Conservation (phyloP, 192 early-diverging fungal species). For the Entophlyctis luteolus region DNA sequence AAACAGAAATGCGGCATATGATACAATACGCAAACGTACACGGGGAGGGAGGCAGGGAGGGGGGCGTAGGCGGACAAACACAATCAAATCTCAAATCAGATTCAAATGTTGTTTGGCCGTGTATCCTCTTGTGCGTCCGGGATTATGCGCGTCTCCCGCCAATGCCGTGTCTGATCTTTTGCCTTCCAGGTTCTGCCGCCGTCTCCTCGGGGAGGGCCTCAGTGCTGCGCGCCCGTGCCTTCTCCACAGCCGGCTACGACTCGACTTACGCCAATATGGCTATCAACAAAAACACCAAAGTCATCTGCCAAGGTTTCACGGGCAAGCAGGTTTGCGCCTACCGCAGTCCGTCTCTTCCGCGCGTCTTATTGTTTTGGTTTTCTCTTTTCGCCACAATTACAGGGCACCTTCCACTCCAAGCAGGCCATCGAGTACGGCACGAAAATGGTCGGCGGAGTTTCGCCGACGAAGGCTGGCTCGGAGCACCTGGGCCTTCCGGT, state of each 20-base stretch:
- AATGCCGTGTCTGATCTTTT: too few species aligned
- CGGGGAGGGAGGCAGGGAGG: too few species aligned
- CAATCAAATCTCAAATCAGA: too few species aligned
- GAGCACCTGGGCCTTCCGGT: slow-evolving; percentile 94
- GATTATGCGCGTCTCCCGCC: too few species aligned
- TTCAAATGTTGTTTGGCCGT: too few species aligned
- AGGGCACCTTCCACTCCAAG: slow-evolving; percentile 98
- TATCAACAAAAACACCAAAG: slow-evolving; percentile 93
- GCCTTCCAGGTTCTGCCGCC: too few species aligned
- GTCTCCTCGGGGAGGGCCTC: too few species aligned
- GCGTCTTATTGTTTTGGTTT: not conserved
- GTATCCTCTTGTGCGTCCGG: too few species aligned
- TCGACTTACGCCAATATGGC: slow-evolving; percentile 85
- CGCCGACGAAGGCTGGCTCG: slow-evolving; percentile 91
- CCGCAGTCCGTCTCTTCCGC: too few species aligned
- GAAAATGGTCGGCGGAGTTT: slow-evolving; percentile 96
- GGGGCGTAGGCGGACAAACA: too few species aligned
- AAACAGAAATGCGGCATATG: too few species aligned
- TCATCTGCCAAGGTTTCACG: slow-evolving; percentile 98
- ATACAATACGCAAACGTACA: too few species aligned
- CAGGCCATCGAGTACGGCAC: slow-evolving; percentile 99
- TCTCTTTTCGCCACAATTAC: slow-evolving; percentile 2
- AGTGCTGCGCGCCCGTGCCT: not conserved
- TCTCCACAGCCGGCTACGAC: slow-evolving; percentile 66
- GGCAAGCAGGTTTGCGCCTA: slow-evolving; percentile 99